These are phyloP conservation scores for Verticillium alfalfae DNA, from an alignment of 2,329 filamentous ascomycete genomes.

Conservation along the genomic window DNA sequence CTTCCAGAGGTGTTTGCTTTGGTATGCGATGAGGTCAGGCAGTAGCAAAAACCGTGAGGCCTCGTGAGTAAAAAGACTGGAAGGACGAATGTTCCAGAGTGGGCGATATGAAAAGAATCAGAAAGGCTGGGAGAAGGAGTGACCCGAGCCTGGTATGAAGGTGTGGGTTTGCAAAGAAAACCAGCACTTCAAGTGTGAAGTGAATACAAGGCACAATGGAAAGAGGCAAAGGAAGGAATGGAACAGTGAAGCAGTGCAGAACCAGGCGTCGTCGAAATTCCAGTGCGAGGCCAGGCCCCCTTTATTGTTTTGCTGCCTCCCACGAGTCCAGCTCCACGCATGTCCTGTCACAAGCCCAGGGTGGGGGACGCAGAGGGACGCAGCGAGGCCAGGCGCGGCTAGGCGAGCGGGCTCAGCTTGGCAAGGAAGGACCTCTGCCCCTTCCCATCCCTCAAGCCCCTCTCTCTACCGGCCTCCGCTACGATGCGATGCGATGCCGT, in stretches of 20 bases:
- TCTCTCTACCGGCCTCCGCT: too few relatives aligned
- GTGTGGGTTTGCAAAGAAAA: background rate
- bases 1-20: background rate
- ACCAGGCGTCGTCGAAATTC: background rate
- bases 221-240: background rate
- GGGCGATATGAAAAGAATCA: background rate
- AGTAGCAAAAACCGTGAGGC: background rate
- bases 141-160: background rate
- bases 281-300: background rate
- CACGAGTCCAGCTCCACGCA: background rate
- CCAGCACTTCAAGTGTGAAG: background rate
- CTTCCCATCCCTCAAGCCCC: too few relatives aligned
- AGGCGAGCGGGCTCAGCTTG: background rate
- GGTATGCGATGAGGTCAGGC: background rate
- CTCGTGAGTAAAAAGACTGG: background rate
- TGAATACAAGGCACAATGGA: background rate
- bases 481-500: too few relatives aligned
- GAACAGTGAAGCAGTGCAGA: background rate
- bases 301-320: background rate
- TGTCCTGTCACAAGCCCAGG: background rate
- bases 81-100: background rate
- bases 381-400: background rate
- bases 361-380: background rate
- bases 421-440: background rate
- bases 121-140: conserved; percentile 1